Conservation (phyloP, 1,284 basidiomycete genomes). For the Moesziomyces antarcticus region DNA sequence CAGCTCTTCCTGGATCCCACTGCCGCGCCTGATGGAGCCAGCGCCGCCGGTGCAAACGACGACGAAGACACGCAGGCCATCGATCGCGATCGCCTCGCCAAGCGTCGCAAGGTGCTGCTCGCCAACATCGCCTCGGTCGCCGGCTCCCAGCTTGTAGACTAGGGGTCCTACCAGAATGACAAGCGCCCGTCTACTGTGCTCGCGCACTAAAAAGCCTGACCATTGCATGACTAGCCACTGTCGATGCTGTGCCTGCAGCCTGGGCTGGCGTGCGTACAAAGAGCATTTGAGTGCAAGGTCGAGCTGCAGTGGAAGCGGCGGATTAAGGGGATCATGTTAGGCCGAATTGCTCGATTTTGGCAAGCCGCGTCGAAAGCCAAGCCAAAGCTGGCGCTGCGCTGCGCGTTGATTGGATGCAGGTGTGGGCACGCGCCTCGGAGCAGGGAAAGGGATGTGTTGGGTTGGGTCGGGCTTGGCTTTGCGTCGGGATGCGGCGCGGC, state of each 20-base stretch:
- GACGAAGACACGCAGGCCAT: conserved; percentile 31
- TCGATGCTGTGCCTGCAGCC: too few species aligned
- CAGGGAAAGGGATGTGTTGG: background rate
- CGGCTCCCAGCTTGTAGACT: conserved; percentile 43
- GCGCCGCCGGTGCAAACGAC: conserved; percentile 21
- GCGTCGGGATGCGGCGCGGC: too few species aligned
- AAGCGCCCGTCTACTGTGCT: too few species aligned
- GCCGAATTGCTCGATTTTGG: background rate
- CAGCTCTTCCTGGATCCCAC: conserved; percentile 46
- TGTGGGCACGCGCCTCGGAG: background rate
- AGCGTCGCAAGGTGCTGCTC: conserved; percentile 33
- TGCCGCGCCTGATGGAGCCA: conserved; percentile 15
- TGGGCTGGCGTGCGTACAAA: too few species aligned
- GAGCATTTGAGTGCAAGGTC: too few species aligned
- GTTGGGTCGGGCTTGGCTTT: too few species aligned
- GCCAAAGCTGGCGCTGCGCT: background rate
- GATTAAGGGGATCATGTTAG: conserved; percentile 4
- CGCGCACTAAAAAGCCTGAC: too few species aligned
- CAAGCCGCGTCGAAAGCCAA: too few species aligned
- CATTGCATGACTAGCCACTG: too few species aligned
- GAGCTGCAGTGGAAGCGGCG: background rate
- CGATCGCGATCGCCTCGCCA: conserved; percentile 20
- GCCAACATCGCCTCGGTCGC: conserved; percentile 43
- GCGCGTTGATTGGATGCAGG: background rate
- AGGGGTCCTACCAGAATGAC: too few species aligned